Evolutionary conservation across 306 rosid species (phyloP).

Genomic region (Sophora flavescens): DNA sequence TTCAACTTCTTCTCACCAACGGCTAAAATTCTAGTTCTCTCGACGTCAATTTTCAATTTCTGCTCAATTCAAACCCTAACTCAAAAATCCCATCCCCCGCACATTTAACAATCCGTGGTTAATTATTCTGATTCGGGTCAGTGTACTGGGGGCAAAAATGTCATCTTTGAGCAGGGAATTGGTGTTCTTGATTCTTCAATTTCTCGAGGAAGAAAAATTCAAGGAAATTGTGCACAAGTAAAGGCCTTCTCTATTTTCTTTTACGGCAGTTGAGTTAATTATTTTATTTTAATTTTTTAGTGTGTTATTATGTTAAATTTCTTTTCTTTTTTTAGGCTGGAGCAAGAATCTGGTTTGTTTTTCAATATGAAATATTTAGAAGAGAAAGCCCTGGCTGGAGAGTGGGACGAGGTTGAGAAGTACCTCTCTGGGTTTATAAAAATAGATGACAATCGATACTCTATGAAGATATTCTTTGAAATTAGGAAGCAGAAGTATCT

Average conservation of each 20-base stretch:
- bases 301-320: too few species aligned
- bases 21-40: background rate
- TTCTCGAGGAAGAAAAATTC: constrained; percentile 71
- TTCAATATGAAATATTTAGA: constrained; percentile 76
- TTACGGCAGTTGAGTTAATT: background rate
- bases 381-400: constrained; percentile 69
- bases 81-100: background rate
- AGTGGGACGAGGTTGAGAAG: constrained; percentile 78
- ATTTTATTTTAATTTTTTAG: background rate
- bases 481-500: constrained; percentile 79
- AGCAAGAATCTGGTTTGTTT: constrained; percentile 70
- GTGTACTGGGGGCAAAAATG: constrained; percentile 41
- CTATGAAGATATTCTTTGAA: constrained; percentile 73
- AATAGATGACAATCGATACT: constrained; percentile 70
- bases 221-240: constrained; percentile 68
- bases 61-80: constrained; percentile 34
- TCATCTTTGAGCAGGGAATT: constrained; percentile 68
- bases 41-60: background rate
- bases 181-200: constrained; percentile 75
- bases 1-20: background rate
- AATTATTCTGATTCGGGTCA: background rate
- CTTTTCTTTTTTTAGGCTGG: constrained; percentile 50
- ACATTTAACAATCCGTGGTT: too few species aligned
- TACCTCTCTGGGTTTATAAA: constrained; percentile 70
- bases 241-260: background rate